Conservation (phyloP, 805 yeast genomes). For the Candida montana region DNA sequence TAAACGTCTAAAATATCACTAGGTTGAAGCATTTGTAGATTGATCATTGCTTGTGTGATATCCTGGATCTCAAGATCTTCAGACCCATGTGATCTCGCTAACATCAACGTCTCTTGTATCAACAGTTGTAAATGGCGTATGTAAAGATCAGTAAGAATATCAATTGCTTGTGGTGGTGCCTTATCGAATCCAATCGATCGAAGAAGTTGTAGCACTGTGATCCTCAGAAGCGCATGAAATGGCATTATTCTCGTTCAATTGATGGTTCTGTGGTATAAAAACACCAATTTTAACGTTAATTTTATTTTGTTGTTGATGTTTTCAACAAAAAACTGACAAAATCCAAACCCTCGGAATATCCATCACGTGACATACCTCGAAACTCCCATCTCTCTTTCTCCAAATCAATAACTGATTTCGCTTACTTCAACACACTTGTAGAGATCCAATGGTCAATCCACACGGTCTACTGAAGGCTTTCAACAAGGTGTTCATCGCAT, state of each 20-base stretch:
- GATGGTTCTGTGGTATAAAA: too few species aligned
- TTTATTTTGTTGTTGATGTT: too few species aligned
- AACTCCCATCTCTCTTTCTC: too few species aligned
- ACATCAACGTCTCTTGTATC: constrained; percentile 41
- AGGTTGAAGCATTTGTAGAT: constrained; percentile 59
- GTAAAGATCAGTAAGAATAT: constrained; percentile 72
- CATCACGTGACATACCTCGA: too few species aligned
- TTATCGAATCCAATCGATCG: constrained; percentile 82
- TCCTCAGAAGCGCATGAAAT: neutral
- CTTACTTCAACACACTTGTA: too few species aligned
- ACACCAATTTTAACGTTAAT: too few species aligned
- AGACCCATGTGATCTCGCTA: constrained; percentile 38
- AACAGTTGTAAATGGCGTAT: constrained; percentile 56
- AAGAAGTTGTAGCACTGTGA: constrained; percentile 37
- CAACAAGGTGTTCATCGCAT: neutral
- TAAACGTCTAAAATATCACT: constrained; percentile 47
- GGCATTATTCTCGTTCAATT: too few species aligned
- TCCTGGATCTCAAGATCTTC: constrained; percentile 56
- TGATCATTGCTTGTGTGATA: constrained; percentile 62
- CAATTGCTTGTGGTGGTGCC: constrained; percentile 65
- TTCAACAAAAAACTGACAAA: too few species aligned
- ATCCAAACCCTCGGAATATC: too few species aligned
- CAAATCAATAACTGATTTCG: too few species aligned
- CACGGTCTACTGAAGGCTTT: too few species aligned
- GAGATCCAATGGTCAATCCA: too few species aligned